Percentiles rank a stretch among this genome's conserved stretches.
Evolutionary conservation across 305 asterid species (phyloP).

Genomic region (Fraxinus sp.): DNA sequence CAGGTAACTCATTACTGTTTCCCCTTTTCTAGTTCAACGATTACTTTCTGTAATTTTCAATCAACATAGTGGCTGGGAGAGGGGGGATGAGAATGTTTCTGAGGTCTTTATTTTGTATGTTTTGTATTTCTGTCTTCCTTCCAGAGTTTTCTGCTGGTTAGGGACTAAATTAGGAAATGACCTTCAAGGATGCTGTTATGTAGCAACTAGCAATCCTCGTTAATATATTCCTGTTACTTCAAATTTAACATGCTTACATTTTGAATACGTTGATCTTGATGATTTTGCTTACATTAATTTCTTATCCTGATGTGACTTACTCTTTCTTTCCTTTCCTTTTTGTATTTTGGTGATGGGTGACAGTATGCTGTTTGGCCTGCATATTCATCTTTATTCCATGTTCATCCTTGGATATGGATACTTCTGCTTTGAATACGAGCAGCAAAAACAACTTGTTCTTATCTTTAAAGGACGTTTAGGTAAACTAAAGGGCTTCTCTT

Average conservation of each 20-base stretch:
- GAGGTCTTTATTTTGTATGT: slow-evolving; percentile 9
- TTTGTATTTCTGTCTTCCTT: slow-evolving; percentile 10
- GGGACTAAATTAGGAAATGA: slow-evolving; percentile 10
- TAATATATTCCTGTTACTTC: slow-evolving; percentile 12
- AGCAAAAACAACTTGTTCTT: slow-evolving; percentile 15
- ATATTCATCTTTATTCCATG: slow-evolving; percentile 15
- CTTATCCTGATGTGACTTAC: slow-evolving; percentile 25
- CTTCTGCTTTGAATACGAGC: slow-evolving; percentile 12
- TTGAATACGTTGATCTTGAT: not conserved
- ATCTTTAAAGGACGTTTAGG: slow-evolving; percentile 11
- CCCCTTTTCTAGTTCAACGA: not conserved
- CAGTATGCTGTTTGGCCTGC: slow-evolving; percentile 18
- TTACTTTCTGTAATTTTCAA: slow-evolving; percentile 10
- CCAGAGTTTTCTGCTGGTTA: not conserved
- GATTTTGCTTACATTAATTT: slow-evolving; percentile 21
- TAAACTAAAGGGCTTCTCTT: slow-evolving; percentile 15
- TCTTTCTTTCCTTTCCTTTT: slow-evolving; percentile 13
- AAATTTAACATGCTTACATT: not conserved
- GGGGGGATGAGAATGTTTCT: slow-evolving; percentile 6
- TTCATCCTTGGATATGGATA: not conserved
- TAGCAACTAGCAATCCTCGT: not conserved
- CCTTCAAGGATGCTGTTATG: slow-evolving; percentile 16
- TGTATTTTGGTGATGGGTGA: slow-evolving; percentile 23
- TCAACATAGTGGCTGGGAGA: not conserved
- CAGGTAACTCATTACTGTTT: slow-evolving; percentile 39